Base-by-base conservation (phyloP, 441 rosid species). In the Euphorbia corollata region DNA sequence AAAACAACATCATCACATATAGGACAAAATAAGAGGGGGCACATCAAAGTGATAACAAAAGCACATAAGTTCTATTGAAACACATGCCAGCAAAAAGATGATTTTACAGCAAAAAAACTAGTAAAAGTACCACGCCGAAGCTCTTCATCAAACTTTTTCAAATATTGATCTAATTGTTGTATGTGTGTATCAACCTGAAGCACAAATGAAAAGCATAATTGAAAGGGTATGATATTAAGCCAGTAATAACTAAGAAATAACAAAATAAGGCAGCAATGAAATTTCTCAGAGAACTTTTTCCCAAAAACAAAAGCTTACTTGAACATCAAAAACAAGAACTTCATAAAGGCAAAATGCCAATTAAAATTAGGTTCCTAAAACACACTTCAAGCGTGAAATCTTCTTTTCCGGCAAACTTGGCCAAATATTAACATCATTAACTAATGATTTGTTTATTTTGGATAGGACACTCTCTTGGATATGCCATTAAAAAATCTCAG, bases 101-200 rank as follows among this genome's bases (percentile, higher is more conserved):
- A 16, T 27, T 32, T 50, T 6, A 24, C 20, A 36, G 38, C 27
- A 41, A 61, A 65, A 55, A 45, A 34, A 8, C n/a, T 58, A 57
- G 43, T 63, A 54, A 48, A 8, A 67, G 48, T 78, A 93, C 97
- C 97, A 69, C 86, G 85, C 59, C 91, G 91, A 65, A 83, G 82
- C 83, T 86, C 93, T 63, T 91, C 96, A 41, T 87, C 84, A 30
- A 86, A 85, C 75, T 74, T 89, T 70, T 84, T 93, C 83, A 93
- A 71, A 67, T 85, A 91, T 68, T 86, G 96, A 87, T 93, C 99
- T 64, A 91, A 95, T 75, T 91, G 96, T 65, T 91, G 99, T 70
- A 91, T 87, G 69, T 94, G 99, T 61, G 86, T 70, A 80, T 94
- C 99, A 56, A 94, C 99, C 99, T 94, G 90, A 83, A 74, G 73